Evolutionary conservation across 345 rosid genomes (phyloP), one percentile per base, ranked within the genome.

Genomic region (Hirschfeldia incana): DNA sequence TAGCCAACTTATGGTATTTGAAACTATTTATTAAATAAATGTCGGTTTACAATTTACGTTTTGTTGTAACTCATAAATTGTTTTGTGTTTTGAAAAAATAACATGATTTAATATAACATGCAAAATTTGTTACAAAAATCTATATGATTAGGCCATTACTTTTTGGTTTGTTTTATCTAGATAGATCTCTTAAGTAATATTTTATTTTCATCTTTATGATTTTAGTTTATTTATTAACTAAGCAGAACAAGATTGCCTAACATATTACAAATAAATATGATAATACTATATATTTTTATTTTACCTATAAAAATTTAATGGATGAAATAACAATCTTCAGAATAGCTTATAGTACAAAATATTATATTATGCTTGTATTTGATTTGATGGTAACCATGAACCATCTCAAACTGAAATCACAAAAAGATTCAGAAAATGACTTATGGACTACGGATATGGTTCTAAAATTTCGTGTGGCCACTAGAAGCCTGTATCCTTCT

Each of bases 381-480:
- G 49, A 42, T 42, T 10, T 42, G 49, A 10, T 42, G 49, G 13
- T 42, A 37, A 13, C 21, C 21, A 21, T 21, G 21, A 59, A 59
- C n/a, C 8, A 34, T 37, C 75, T 26, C 46, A 69, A 29, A 6
- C 5, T 33, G 5, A 36, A 5, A 15, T n/a, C 49, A 29, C 46
- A 71, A 12, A 73, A 39, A 59, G 27, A 26, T 13, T 7, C 4
- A 39, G 36, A 67, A 27, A 1, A 68, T 27, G n/a, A 44, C 6
- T 46, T 37, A 42, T n/a, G 29, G 30, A 74, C 70, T 46, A 33
- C 8, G 13, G 11, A 65, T 65, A 6, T 33, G 8, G 67, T 55
- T 55, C 58, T 57, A 36, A 36, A 75, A 66, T 10, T 33, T 55
- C 42, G 16, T 65, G 58, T 27, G 66, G 67, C 44, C 73, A 75